Percentiles rank a stretch among this genome's conserved stretches.
Conservation (phyloP, 192 early-diverging fungal species). For the Coemansia sp. region DNA sequence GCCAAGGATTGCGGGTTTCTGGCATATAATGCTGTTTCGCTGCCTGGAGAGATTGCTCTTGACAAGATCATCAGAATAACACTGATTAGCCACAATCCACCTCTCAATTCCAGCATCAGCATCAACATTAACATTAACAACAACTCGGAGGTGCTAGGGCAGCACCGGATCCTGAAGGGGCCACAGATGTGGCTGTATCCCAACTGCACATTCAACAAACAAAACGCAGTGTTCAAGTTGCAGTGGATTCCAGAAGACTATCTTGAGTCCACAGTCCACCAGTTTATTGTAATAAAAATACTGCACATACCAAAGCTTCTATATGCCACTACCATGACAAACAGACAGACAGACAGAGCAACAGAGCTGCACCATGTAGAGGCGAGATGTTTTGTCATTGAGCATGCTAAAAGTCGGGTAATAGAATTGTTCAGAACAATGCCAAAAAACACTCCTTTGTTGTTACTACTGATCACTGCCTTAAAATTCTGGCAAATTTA, state of each 20-base stretch:
- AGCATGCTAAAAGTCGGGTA: no score
- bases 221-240: neutral
- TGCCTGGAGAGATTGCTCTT: neutral
- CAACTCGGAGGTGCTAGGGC: neutral
- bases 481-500: no score
- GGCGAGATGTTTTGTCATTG: no score
- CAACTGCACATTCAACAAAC: neutral
- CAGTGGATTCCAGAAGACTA: neutral
- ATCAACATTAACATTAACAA: no score
- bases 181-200: slow-evolving; percentile 2
- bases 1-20: neutral
- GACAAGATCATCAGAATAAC: neutral
- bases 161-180: neutral
- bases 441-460: no score
- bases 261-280: neutral
- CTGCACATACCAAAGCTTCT: neutral
- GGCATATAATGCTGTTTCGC: neutral
- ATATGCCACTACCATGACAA: neutral
- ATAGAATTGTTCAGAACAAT: no score
- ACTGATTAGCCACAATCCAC: no score
- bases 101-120: neutral
- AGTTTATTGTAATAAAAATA: neutral
- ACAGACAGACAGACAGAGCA: neutral
- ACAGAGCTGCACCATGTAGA: no score
- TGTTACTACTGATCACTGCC: no score